Evolutionary conservation across 345 rosid species (phyloP).

Genomic region (Zanthoxylum bungeanum): DNA sequence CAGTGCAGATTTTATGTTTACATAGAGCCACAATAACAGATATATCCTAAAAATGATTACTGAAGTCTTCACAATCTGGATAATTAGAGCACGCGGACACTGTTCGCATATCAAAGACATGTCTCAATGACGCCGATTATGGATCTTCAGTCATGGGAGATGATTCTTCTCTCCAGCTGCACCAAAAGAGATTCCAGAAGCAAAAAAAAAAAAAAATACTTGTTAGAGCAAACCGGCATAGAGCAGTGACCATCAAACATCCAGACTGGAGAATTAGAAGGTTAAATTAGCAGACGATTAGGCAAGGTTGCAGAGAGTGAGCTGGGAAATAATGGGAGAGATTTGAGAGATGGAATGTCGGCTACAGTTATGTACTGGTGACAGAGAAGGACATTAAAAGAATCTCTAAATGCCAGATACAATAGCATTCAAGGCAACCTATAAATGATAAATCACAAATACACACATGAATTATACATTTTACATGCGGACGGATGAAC

Average conservation of each 20-base stretch:
- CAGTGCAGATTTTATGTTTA: too few species aligned
- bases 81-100: not conserved
- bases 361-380: not conserved
- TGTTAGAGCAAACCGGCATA: not conserved
- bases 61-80: not conserved
- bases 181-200: not conserved
- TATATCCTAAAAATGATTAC: not conserved
- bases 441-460: not conserved
- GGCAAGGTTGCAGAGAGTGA: not conserved
- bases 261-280: not conserved
- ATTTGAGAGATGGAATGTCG: not conserved
- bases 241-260: not conserved
- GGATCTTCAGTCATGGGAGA: constrained; percentile 1
- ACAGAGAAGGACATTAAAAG: not conserved
- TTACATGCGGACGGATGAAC: not conserved
- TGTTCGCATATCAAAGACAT: not conserved
- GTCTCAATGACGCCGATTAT: not conserved
- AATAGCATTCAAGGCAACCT: not conserved
- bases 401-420: not conserved
- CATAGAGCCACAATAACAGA: not conserved
- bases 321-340: not conserved
- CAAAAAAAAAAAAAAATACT: not conserved
- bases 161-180: constrained; percentile 11
- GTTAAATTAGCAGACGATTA: not conserved
- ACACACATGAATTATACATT: not conserved